These are phyloP conservation scores for Cladosporium sphaerospermum DNA, from an alignment of 2,329 filamentous ascomycete genomes.

Conservation along the genomic window DNA sequence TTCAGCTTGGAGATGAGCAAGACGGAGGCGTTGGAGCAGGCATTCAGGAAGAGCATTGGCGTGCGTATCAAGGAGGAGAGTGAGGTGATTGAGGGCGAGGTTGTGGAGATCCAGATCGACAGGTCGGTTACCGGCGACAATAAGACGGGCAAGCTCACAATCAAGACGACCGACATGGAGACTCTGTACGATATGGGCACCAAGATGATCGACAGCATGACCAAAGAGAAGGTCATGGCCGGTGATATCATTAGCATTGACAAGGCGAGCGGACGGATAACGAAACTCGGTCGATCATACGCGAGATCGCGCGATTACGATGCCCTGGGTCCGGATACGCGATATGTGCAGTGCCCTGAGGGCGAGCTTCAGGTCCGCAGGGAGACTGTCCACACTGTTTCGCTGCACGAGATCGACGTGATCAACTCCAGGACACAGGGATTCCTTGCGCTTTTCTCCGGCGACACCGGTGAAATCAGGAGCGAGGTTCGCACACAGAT, in stretches of 20 bases:
- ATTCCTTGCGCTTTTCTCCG: constrained; percentile 93
- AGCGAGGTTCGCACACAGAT: constrained; percentile 98
- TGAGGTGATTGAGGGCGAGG: constrained; percentile 98
- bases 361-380: constrained; percentile 96
- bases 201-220: constrained; percentile 99
- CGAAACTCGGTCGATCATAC: constrained; percentile 91
- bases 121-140: constrained; percentile 90
- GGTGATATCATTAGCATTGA: constrained; percentile 98
- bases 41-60: constrained; percentile 97
- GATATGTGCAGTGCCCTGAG: constrained; percentile 95
- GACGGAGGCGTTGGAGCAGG: constrained; percentile 94
- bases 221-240: constrained; percentile 97
- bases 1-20: constrained; percentile 99
- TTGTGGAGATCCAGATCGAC: constrained; percentile 98
- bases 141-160: constrained; percentile 97
- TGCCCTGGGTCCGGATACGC: constrained; percentile 96
- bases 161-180: constrained; percentile 99
- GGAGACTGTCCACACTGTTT: constrained; percentile 95
- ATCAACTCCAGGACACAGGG: constrained; percentile 99
- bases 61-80: constrained; percentile 98
- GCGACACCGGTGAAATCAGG: constrained; percentile 94
- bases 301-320: constrained; percentile 96
- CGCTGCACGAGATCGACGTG: constrained; percentile 95
- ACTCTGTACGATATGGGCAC: constrained; percentile 99
- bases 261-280: constrained; percentile 97